Evolutionary conservation across 352 stramenopile genomes (phyloP).

Genomic region (Pythium rhizo-oryzae): DNA sequence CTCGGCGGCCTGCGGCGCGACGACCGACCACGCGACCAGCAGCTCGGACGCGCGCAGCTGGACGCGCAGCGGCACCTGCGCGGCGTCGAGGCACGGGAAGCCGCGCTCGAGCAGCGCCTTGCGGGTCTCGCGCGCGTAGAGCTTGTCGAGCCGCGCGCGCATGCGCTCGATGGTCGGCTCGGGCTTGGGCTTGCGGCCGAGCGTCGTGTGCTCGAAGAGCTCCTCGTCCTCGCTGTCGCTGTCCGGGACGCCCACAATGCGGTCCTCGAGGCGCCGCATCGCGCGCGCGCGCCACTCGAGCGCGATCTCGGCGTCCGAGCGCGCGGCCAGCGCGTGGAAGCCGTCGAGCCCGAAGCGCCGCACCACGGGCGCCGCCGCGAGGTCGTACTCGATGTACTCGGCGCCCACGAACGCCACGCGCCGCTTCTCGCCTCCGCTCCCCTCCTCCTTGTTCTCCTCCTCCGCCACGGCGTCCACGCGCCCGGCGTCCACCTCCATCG

Average conservation of each 20-base stretch:
- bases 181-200: neutral
- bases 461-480: neutral
- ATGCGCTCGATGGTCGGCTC: conserved; percentile 7
- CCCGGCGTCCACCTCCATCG: conserved; percentile 4
- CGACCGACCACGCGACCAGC: conserved; percentile 35
- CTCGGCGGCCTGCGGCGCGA: neutral
- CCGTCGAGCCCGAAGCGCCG: conserved; percentile 30
- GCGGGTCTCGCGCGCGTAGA: conserved; percentile 46
- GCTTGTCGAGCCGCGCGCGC: conserved; percentile 23
- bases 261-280: neutral
- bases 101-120: conserved; percentile 33
- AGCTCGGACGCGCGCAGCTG: conserved; percentile 53
- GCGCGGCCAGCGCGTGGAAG: neutral
- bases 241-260: neutral
- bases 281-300: conserved; percentile 52
- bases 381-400: conserved; percentile 65
- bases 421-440: neutral
- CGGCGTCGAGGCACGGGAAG: conserved; percentile 37
- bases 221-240: conserved; percentile 4
- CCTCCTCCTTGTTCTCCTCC: neutral
- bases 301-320: conserved; percentile 19
- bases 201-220: neutral
- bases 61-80: conserved; percentile 35
- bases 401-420: conserved; percentile 57
- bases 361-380: conserved; percentile 47